Evolutionary conservation across 805 yeast genomes (phyloP).

Genomic region (Nakazawaea sp.): DNA sequence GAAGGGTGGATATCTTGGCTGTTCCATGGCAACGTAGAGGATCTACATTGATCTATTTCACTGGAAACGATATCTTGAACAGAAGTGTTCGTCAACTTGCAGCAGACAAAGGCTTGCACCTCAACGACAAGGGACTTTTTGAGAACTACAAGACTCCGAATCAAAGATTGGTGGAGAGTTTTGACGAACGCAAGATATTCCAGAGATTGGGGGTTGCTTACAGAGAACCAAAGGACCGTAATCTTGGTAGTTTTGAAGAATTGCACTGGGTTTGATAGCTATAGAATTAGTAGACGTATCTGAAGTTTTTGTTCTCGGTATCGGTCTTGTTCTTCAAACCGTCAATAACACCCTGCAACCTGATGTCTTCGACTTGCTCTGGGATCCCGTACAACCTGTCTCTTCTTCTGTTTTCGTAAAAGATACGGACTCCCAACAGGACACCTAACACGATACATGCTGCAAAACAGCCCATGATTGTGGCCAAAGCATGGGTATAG

Average conservation of each 20-base stretch:
- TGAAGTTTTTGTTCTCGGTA: constrained; percentile 20
- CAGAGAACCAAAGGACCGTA: constrained; percentile 26
- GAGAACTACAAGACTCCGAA: constrained; percentile 9
- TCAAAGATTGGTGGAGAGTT: constrained; percentile 30
- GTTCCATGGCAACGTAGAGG: constrained; percentile 41
- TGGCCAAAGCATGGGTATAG: constrained; percentile 32
- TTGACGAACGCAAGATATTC: constrained; percentile 37
- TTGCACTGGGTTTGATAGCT: neutral
- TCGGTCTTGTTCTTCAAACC: constrained; percentile 27
- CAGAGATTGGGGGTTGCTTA: constrained; percentile 32
- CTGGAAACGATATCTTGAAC: constrained; percentile 48
- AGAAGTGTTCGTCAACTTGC: constrained; percentile 39
- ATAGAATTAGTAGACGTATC: constrained; percentile 9
- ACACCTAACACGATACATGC: constrained; percentile 25
- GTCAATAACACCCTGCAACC: constrained; percentile 22
- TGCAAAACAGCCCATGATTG: constrained; percentile 30
- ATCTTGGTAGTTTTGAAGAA: constrained; percentile 11
- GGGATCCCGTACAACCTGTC: constrained; percentile 23
- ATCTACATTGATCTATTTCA: constrained; percentile 42
- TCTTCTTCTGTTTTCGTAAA: constrained; percentile 33
- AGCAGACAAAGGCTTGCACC: constrained; percentile 23
- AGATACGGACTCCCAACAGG: constrained; percentile 21
- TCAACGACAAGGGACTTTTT: constrained; percentile 40
- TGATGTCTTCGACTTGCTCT: constrained; percentile 19
- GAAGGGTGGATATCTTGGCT: constrained; percentile 47